phyloP scores from a whole-genome alignment of 257 asterid genomes.

The Lithospermum erythrorhizon region DNA sequence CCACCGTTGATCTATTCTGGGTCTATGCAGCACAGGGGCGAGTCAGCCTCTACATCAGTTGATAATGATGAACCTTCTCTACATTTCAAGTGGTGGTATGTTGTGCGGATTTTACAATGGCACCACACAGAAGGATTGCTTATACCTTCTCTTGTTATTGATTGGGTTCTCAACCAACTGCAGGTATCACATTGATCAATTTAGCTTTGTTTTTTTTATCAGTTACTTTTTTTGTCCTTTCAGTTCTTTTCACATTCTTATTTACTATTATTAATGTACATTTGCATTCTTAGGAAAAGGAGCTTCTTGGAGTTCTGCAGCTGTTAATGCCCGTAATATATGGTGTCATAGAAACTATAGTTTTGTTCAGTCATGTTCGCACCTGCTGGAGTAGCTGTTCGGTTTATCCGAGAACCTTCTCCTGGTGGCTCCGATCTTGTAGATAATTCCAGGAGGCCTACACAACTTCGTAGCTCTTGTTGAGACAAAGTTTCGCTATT shows the following conservation, averaged over 20 bases:
- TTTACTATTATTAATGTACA: slow-evolving; percentile 4
- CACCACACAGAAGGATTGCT: slow-evolving; percentile 93
- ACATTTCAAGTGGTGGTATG: slow-evolving; percentile 96
- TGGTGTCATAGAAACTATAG: slow-evolving; percentile 83
- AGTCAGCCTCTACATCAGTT: slow-evolving; percentile 28
- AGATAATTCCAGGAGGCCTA: slow-evolving; percentile 90
- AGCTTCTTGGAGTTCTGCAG: slow-evolving; percentile 73
- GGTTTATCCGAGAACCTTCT: slow-evolving; percentile 80
- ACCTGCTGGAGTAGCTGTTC: slow-evolving; percentile 58
- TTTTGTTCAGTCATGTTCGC: slow-evolving; percentile 83
- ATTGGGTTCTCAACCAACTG: slow-evolving; percentile 94
- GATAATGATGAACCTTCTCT: slow-evolving; percentile 77
- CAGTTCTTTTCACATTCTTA: background rate
- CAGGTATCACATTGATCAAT: slow-evolving; percentile 43
- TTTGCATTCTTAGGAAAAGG: slow-evolving; percentile 64
- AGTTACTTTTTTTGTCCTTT: slow-evolving; percentile 1
- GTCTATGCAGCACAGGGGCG: slow-evolving; percentile 49
- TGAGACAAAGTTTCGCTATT: slow-evolving; percentile 96
- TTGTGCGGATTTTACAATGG: slow-evolving; percentile 89
- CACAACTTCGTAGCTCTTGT: slow-evolving; percentile 82
- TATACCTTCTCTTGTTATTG: slow-evolving; percentile 78
- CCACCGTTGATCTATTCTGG: slow-evolving; percentile 57
- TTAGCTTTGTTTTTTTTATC: slow-evolving; percentile 4
- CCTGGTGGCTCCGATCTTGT: slow-evolving; percentile 99
- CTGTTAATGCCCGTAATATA: slow-evolving; percentile 82